Percentiles rank a stretch among this genome's conserved stretches.
phyloP scores from a whole-genome alignment of 805 yeast genomes.

The Hanseniaspora lindneri region DNA sequence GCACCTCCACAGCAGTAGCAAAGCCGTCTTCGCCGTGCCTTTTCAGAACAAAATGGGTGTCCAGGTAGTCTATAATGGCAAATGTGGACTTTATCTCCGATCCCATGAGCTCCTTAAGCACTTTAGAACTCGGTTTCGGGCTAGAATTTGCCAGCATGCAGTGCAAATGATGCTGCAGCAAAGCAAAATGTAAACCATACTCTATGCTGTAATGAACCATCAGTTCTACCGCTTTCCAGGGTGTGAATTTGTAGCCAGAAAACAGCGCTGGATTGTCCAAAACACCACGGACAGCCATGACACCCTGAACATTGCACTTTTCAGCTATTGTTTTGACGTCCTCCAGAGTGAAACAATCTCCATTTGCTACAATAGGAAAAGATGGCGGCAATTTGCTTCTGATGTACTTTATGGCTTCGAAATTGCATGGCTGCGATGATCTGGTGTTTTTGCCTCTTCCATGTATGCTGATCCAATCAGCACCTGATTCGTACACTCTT shows the following conservation, averaged over 20 bases:
- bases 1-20: constrained; percentile 42
- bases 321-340: constrained; percentile 56
- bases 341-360: constrained; percentile 67
- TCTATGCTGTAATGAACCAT: constrained; percentile 69
- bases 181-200: constrained; percentile 62
- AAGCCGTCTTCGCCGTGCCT: constrained; percentile 61
- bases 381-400: constrained; percentile 36
- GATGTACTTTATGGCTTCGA: constrained; percentile 64
- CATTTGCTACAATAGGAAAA: constrained; percentile 90
- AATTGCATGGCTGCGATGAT: constrained; percentile 69
- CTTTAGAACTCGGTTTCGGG: constrained; percentile 35
- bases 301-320: constrained; percentile 72
- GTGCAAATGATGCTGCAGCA: constrained; percentile 75
- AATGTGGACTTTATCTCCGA: constrained; percentile 36
- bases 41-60: constrained; percentile 49
- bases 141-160: constrained; percentile 65
- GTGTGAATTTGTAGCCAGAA: constrained; percentile 58
- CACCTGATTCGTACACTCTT: constrained; percentile 73
- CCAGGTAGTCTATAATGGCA: constrained; percentile 76
- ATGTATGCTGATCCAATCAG: constrained; percentile 86
- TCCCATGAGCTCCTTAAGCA: constrained; percentile 54
- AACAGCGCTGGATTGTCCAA: constrained; percentile 80
- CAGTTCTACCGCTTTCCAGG: constrained; percentile 82
- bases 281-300: constrained; percentile 90
- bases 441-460: constrained; percentile 81